Evolutionary conservation across 768 basidiomycete species (phyloP).

Genomic region (Agaricus subrufescens): DNA sequence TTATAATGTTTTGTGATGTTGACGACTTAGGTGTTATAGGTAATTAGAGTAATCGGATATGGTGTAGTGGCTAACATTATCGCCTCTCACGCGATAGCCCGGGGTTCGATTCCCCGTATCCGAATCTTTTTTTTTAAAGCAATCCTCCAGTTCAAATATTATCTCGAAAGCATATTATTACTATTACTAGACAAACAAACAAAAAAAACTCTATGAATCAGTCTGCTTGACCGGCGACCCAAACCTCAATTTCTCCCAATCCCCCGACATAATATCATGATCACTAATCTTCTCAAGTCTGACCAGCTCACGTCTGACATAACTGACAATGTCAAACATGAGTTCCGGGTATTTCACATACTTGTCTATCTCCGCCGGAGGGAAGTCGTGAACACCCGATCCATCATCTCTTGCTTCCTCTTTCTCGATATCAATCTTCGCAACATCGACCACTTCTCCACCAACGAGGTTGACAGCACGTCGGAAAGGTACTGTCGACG

Average conservation of each 20-base stretch:
- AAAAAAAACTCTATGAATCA: background rate
- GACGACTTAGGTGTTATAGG: background rate
- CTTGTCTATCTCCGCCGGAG: slow-evolving; percentile 51
- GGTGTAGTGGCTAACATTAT: slow-evolving; percentile 19
- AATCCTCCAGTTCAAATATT: background rate
- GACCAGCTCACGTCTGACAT: slow-evolving; percentile 66
- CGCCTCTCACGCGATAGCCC: slow-evolving; percentile 17
- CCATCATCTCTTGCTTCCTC: slow-evolving; percentile 63
- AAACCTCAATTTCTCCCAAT: slow-evolving; percentile 35
- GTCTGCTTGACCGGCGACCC: slow-evolving; percentile 14
- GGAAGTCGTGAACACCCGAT: slow-evolving; percentile 71
- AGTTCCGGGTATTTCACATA: slow-evolving; percentile 73
- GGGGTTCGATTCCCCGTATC: slow-evolving; percentile 13
- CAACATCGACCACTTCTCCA: slow-evolving; percentile 55
- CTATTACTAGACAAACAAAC: background rate
- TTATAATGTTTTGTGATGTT: too few relatives aligned
- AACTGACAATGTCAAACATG: slow-evolving; percentile 66
- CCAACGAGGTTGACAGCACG: slow-evolving; percentile 70
- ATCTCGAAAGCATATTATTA: background rate
- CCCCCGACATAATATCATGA: slow-evolving; percentile 35
- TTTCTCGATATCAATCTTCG: slow-evolving; percentile 50
- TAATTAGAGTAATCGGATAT: slow-evolving; percentile 12
- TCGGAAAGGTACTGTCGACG: slow-evolving; percentile 31
- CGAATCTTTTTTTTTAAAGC: background rate
- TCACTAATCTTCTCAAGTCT: slow-evolving; percentile 56